Evolutionary conservation across 208 protist genomes (phyloP).

Genomic region (Acanthamoeba lugdunensis): DNA sequence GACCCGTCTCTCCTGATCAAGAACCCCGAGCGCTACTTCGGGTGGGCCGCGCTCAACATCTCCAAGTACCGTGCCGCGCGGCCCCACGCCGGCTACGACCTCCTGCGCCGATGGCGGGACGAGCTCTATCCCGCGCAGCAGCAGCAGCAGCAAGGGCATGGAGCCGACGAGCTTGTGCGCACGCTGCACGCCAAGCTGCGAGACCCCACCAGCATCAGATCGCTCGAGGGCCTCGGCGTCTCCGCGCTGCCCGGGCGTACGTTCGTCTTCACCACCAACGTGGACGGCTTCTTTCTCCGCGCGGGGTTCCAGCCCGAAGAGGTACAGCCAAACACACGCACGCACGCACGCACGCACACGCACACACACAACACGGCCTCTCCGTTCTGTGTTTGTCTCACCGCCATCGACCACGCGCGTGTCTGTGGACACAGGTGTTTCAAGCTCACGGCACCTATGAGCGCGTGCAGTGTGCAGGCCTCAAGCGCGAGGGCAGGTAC

Average conservation of each 20-base stretch:
- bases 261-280: constrained; percentile 45
- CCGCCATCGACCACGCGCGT: too few relatives aligned
- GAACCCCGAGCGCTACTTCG: constrained; percentile 42
- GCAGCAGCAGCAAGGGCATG: not conserved
- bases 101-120: not conserved
- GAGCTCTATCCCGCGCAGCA: not conserved
- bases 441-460: constrained; percentile 34
- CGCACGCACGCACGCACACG: too few relatives aligned
- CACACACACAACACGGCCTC: too few relatives aligned
- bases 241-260: not conserved
- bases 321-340: not conserved
- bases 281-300: constrained; percentile 23
- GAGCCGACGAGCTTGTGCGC: not conserved
- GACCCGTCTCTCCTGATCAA: constrained; percentile 18
- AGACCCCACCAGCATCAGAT: not conserved
- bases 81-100: constrained; percentile 17
- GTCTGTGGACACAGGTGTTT: not conserved
- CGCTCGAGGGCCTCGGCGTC: constrained; percentile 1
- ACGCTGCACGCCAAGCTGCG: not conserved
- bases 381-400: too few relatives aligned
- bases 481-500: constrained; percentile 56
- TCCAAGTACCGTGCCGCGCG: constrained; percentile 4
- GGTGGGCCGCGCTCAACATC: not conserved
- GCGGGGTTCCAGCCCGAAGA: constrained; percentile 4
- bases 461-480: constrained; percentile 15